Evolutionary conservation across 2,329 filamentous ascomycete species (phyloP).

Genomic region (Nigrospora osmanthi): DNA sequence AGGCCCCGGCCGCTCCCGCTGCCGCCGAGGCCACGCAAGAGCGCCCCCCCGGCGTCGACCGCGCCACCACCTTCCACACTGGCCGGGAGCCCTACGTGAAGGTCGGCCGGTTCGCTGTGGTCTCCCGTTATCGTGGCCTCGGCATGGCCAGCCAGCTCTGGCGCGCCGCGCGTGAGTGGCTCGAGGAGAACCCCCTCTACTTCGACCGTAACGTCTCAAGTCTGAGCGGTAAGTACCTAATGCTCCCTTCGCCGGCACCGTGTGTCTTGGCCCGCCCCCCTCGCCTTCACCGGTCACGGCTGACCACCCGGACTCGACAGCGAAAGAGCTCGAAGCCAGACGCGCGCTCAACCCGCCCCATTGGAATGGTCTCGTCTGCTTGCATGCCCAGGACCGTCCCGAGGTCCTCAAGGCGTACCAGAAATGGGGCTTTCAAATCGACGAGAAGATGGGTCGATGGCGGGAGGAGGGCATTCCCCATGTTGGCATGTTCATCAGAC

Average conservation of each 20-base stretch:
- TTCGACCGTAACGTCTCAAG: constrained; percentile 39
- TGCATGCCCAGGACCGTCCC: constrained; percentile 62
- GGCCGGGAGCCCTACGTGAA: constrained; percentile 72
- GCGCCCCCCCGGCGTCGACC: constrained; percentile 24
- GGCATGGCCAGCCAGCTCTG: constrained; percentile 61
- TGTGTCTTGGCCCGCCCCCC: too few relatives aligned
- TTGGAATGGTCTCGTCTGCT: constrained; percentile 70
- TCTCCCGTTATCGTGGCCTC: constrained; percentile 55
- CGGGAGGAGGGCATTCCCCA: constrained; percentile 78
- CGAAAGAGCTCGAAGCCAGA: too few relatives aligned
- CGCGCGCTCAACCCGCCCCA: constrained; percentile 18
- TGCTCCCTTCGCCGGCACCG: too few relatives aligned
- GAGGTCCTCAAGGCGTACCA: constrained; percentile 57
- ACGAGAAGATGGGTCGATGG: constrained; percentile 70
- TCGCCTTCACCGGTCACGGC: too few relatives aligned
- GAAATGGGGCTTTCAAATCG: constrained; percentile 64
- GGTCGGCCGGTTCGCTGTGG: constrained; percentile 68
- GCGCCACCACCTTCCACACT: constrained; percentile 45
- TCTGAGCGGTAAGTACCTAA: too few relatives aligned
- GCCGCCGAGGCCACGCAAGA: constrained; percentile 8
- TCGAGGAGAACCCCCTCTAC: constrained; percentile 48
- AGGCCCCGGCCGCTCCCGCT: constrained; percentile 6
- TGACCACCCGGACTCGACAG: too few relatives aligned
- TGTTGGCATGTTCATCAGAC: constrained; percentile 67
- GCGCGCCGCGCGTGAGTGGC: constrained; percentile 60